phyloP scores from a whole-genome alignment of 176 grass and related monocot species.

The Oryza longistaminata region DNA sequence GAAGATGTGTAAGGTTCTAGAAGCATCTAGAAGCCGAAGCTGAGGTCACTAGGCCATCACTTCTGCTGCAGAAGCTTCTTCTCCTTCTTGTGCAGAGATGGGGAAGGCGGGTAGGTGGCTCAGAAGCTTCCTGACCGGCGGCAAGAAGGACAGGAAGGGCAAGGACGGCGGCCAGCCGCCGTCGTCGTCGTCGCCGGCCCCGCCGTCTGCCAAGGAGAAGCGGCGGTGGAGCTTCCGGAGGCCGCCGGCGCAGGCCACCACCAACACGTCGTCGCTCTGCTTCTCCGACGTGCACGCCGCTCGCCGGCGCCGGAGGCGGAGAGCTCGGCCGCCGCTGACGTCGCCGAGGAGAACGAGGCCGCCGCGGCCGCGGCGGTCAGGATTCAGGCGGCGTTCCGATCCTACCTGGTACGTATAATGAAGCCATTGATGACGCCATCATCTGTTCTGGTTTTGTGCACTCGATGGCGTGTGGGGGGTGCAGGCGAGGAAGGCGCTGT shows the following conservation, averaged over 20 bases:
- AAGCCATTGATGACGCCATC: too few relatives aligned
- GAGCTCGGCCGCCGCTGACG: conserved; percentile 2
- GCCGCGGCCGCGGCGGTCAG: conserved; percentile 52
- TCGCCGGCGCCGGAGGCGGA: conserved; percentile 50
- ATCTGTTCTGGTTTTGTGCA: too few relatives aligned
- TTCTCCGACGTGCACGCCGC: conserved; percentile 46
- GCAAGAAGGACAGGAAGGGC: conserved; percentile 46
- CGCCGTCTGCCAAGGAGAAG: conserved; percentile 59
- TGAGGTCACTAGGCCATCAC: not conserved
- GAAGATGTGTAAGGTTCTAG: not conserved
- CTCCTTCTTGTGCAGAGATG: conserved; percentile 29
- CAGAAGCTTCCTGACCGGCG: conserved; percentile 52
- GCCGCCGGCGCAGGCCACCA: conserved; percentile 12
- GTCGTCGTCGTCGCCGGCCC: not conserved
- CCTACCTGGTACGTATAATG: conserved; percentile 54
- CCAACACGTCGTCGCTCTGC: conserved; percentile 38
- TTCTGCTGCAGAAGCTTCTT: too few relatives aligned
- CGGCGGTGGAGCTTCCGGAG: conserved; percentile 83
- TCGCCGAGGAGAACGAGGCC: not conserved
- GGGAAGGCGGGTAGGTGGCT: conserved; percentile 80
- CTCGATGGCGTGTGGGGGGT: not conserved
- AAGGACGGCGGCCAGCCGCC: conserved; percentile 25
- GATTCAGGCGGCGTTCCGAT: conserved; percentile 80
- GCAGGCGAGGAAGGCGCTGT: conserved; percentile 86
- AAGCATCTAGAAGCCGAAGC: not conserved